These are phyloP conservation scores for Mercurialis annua DNA, from an alignment of 345 rosid species.

Conservation along the genomic window DNA sequence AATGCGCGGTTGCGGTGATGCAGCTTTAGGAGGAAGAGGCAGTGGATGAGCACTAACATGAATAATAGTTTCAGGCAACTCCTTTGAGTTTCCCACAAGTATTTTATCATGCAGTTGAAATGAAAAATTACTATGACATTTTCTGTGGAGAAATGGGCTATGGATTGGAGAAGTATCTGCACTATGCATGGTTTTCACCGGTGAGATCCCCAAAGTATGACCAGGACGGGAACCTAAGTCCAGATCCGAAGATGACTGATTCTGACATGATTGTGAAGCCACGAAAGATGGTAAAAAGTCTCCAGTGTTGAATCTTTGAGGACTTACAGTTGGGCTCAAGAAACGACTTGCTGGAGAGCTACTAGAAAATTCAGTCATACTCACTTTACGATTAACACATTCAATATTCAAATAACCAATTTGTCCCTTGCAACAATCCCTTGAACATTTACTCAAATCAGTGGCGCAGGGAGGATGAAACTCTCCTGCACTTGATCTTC, in stretches of 20 bases:
- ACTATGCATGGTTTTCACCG: constrained; percentile 24
- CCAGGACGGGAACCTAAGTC: constrained; percentile 19
- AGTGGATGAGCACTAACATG: constrained; percentile 46
- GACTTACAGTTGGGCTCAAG: constrained; percentile 49
- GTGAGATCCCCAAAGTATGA: constrained; percentile 19
- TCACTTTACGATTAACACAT: constrained; percentile 25
- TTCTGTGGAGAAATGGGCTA: constrained; percentile 17
- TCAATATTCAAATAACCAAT: constrained; percentile 29
- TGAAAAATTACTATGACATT: constrained; percentile 18
- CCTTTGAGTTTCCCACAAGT: constrained; percentile 23
- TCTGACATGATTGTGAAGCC: constrained; percentile 15
- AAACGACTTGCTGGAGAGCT: constrained; percentile 59
- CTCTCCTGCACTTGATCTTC: constrained; percentile 24
- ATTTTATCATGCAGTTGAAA: constrained; percentile 24
- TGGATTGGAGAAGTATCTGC: constrained; percentile 37
- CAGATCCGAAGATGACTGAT: constrained; percentile 24
- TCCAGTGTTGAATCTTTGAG: constrained; percentile 28
- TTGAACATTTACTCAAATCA: constrained; percentile 13
- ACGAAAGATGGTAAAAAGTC: constrained; percentile 20
- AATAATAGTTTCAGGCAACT: constrained; percentile 29
- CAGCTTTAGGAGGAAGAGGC: constrained; percentile 63
- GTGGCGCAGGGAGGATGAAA: constrained; percentile 1
- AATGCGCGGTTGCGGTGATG: constrained; percentile 13
- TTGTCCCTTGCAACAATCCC: constrained; percentile 28
- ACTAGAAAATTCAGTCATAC: constrained; percentile 30